Base-by-base conservation (phyloP, 345 rosid species). In the Citrus sp. region DNA sequence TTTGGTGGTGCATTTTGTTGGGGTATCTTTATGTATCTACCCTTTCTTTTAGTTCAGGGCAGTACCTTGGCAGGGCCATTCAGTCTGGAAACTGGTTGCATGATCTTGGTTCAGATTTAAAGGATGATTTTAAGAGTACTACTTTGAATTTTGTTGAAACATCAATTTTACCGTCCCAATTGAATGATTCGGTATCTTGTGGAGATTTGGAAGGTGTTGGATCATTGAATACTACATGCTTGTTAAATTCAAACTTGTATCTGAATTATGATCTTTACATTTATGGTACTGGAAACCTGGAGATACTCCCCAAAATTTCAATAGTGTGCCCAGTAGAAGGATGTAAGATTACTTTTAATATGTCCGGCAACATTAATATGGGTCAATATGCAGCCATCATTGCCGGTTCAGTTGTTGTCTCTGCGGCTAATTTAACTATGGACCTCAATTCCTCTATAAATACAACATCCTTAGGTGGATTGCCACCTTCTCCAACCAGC, bases 401-500 rank as follows among this genome's bases (percentile, higher is more conserved):
- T 82, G 93, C 96, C 58, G 98, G 99, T 58, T 88, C 97, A 54
- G 89, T 93, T 40, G 85, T 87, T 78, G 62, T 95, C 49, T 79
- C 85, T 75, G 93, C 92, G 49, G 77, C 88, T 78, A 92, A 90
- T 85, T 55, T 93, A 84, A 91, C 88, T 4, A 70, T 95, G 86
- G 96, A 85, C 35, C 61, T 77, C 56, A 78, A 83, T 76, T 91
- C 99, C 18, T 89, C 89, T 27, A 86, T 95, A 60, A 88, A 93
- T 77, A 87, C 99, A 46, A 88, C 98, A 73, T 90, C 89, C 49
- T 80, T 95, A 81, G 97, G 91, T 70, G 99, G 98, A 64, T 63
- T 85, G 42, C 97, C 99, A 9, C 99, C 99, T 76, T 84, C 99
- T 73, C 99, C 92, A 86, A 93, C 99, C 73, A 93, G 98, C 83